Evolutionary conservation across 2,329 filamentous ascomycete species (phyloP).

Genomic region (Neonectria faginata): DNA sequence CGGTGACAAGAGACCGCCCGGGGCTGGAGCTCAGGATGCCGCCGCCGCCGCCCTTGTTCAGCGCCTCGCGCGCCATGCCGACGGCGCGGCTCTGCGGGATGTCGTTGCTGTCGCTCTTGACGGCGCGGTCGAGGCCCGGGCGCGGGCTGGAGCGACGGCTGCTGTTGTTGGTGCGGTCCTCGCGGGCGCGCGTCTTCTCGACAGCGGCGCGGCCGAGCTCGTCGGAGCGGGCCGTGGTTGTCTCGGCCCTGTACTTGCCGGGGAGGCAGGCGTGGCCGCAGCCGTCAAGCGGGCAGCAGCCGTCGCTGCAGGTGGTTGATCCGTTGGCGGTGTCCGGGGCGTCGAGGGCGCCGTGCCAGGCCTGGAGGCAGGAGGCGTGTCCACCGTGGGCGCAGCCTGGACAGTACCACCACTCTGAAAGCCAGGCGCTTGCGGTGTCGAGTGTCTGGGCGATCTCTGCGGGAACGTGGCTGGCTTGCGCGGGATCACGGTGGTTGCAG

Average conservation of each 20-base stretch:
- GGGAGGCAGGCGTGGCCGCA: slow-evolving; percentile 74
- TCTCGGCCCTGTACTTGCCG: slow-evolving; percentile 65
- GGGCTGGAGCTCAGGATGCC: slow-evolving; percentile 65
- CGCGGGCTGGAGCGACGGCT: slow-evolving; percentile 49
- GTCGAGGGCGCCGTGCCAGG: slow-evolving; percentile 64
- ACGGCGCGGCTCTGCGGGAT: slow-evolving; percentile 71
- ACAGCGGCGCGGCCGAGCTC: slow-evolving; percentile 63
- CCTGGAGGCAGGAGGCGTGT: slow-evolving; percentile 68
- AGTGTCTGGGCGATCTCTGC: slow-evolving; percentile 46
- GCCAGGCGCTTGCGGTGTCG: slow-evolving; percentile 41
- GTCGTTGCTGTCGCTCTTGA: slow-evolving; percentile 63
- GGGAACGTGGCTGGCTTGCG: slow-evolving; percentile 55
- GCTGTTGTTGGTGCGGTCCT: slow-evolving; percentile 41
- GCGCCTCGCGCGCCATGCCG: slow-evolving; percentile 67
- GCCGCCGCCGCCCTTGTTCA: slow-evolving; percentile 52
- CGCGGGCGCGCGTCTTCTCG: slow-evolving; percentile 51
- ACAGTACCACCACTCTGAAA: slow-evolving; percentile 71
- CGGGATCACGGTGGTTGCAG: slow-evolving; percentile 65
- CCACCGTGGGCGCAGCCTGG: slow-evolving; percentile 72
- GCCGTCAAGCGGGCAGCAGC: slow-evolving; percentile 73
- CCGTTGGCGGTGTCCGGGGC: slow-evolving; percentile 31
- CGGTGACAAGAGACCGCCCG: slow-evolving; percentile 50
- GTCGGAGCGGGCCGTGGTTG: slow-evolving; percentile 58
- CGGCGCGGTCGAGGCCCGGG: slow-evolving; percentile 40
- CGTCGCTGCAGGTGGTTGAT: slow-evolving; percentile 58